Evolutionary conservation across 345 rosid genomes (phyloP), one percentile per base, ranked within the genome.

Genomic region (Dovyalis caffra): DNA sequence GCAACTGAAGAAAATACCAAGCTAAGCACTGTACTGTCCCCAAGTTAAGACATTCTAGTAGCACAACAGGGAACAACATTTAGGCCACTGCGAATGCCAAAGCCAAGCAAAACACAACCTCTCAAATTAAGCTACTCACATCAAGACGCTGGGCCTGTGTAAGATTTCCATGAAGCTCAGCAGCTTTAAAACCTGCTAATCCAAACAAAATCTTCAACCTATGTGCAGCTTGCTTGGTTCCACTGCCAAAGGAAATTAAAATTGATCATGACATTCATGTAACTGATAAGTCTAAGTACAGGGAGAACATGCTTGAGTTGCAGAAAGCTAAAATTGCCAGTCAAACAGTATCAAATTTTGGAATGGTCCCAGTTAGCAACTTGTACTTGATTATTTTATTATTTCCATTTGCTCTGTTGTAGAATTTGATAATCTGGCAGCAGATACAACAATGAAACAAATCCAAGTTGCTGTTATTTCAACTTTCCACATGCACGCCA

Each of bases 101-200:
- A 28, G 47, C 5, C 21, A 33, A 40, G 21, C 6, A 16, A 38
- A 60, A 29, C 32, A 53, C 32, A 43, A 69, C 8, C 12, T 29
- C 32, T 51, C 14, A 33, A 80, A 71, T 29, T 56, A 62, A 76
- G 83, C 49, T 34, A 82, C 97, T 87, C 81, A 95, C 99, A 83
- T 91, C 97, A 80, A 95, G 94, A 34, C 98, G 96, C 76, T 95
- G 99, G 66, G 88, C 85, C 86, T 95, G 99, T 25, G 99, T 95
- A 72, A 93, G 98, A 84, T 95, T 92, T 82, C 98, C 97, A 83
- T 93, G 99, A 83, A 95, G 98, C 88, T 93, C 99, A 40, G 97
- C 94, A 66, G 97, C 98, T 87, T 87, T 87, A 66, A 87, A 86
- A 51, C 96, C 95, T 71, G 90, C 88, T 74, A 95, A 83, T 78